Evolutionary conservation across 352 stramenopile genomes (phyloP).

Genomic region (Hyaloperonospora brassicae): DNA sequence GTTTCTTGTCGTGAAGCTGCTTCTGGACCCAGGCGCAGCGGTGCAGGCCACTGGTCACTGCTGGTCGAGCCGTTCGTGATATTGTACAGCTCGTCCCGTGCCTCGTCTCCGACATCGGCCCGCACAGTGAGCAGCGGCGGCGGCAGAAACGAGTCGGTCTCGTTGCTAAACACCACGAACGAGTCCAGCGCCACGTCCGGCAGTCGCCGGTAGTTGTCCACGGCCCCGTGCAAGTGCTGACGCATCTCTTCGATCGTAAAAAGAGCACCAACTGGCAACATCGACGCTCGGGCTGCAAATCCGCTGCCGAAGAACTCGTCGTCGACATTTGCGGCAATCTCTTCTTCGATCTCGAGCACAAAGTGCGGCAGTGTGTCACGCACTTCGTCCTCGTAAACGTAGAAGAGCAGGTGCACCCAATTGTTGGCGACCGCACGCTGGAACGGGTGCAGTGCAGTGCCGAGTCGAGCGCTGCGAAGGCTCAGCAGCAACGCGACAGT

Average conservation of each 20-base stretch:
- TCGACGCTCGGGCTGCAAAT: constrained; percentile 43
- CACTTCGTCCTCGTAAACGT: constrained; percentile 32
- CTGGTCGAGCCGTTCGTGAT: constrained; percentile 29
- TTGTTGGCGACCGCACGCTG: constrained; percentile 54
- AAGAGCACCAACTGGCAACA: constrained; percentile 49
- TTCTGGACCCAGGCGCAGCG: constrained; percentile 27
- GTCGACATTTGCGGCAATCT: constrained; percentile 55
- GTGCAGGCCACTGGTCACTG: constrained; percentile 40
- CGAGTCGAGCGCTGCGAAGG: constrained; percentile 38
- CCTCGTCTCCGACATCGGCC: constrained; percentile 21
- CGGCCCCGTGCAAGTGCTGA: constrained; percentile 53
- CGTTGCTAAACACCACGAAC: constrained; percentile 34
- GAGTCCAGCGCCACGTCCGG: constrained; percentile 44
- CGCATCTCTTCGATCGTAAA: constrained; percentile 69
- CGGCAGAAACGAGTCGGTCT: constrained; percentile 23
- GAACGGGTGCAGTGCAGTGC: constrained; percentile 44
- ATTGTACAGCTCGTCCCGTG: constrained; percentile 29
- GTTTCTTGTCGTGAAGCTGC: constrained; percentile 27
- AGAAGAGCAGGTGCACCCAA: constrained; percentile 67
- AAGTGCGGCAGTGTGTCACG: constrained; percentile 54
- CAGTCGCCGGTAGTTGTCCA: constrained; percentile 57
- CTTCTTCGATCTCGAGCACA: constrained; percentile 52
- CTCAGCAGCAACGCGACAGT: constrained; percentile 36
- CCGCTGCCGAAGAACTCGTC: constrained; percentile 52
- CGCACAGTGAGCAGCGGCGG: constrained; percentile 47